These are phyloP conservation scores for Mycena olivaceomarginata DNA, from an alignment of 768 basidiomycete genomes.

Conservation along the genomic window DNA sequence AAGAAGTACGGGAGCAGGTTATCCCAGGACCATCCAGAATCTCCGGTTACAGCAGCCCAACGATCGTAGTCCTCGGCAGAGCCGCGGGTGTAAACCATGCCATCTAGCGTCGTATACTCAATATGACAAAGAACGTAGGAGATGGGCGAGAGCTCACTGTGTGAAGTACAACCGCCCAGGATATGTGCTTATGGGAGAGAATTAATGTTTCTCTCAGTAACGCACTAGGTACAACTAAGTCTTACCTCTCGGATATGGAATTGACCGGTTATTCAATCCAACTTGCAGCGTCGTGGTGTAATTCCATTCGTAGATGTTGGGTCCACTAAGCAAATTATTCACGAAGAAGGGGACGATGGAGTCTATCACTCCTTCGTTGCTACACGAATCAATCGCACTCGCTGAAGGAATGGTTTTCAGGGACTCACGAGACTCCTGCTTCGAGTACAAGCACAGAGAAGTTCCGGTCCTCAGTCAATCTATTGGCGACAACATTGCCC, in stretches of 20 bases:
- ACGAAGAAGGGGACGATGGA: conserved; percentile 42
- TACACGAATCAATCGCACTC: conserved; percentile 14
- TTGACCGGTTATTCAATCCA: conserved; percentile 41
- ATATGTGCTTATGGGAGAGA: conserved; percentile 25
- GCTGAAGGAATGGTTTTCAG: not conserved
- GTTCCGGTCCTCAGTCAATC: too few relatives aligned
- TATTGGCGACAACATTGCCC: conserved; percentile 35
- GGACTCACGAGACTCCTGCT: too few relatives aligned
- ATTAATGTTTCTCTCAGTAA: not conserved
- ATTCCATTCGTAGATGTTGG: conserved; percentile 50
- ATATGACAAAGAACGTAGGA: not conserved
- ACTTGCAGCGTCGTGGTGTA: conserved; percentile 51
- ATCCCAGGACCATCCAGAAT: too few relatives aligned
- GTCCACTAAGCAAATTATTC: conserved; percentile 13
- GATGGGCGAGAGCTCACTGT: conserved; percentile 11
- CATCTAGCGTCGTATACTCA: too few relatives aligned
- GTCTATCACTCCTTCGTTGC: conserved; percentile 45
- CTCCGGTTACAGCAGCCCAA: too few relatives aligned
- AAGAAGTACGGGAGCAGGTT: too few relatives aligned
- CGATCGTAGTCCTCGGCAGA: too few relatives aligned
- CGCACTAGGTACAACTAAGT: not conserved
- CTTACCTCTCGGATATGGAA: conserved; percentile 41
- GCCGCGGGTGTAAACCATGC: too few relatives aligned
- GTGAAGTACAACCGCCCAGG: conserved; percentile 28
- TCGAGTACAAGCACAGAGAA: too few relatives aligned